These are phyloP conservation scores for Nasturtium officinale DNA, from an alignment of 345 rosid species.

Conservation along the genomic window DNA sequence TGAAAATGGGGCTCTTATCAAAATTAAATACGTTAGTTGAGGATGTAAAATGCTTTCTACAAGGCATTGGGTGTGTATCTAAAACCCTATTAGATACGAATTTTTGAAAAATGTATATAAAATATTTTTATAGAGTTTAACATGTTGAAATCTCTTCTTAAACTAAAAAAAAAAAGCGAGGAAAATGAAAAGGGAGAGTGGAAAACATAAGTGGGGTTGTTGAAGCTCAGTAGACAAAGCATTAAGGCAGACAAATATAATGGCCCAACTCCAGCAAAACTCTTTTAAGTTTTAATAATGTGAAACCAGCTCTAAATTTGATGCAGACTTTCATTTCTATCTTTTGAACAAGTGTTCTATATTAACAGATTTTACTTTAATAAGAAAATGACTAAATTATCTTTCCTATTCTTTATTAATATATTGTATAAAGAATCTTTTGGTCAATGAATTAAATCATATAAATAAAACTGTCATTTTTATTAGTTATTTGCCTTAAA, in stretches of 20 bases:
- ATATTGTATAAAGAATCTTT: too few species aligned
- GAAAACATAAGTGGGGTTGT: conserved; percentile 48
- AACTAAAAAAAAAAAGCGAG: not conserved
- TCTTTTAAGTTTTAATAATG: conserved; percentile 2
- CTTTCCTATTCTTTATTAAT: too few species aligned
- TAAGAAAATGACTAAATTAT: too few species aligned
- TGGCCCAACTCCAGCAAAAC: conserved; percentile 21
- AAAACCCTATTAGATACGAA: not conserved
- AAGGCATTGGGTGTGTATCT: not conserved
- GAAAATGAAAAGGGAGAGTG: conserved; percentile 33
- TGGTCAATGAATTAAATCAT: too few species aligned
- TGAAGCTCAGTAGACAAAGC: conserved; percentile 46
- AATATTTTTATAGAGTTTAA: not conserved
- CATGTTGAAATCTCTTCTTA: not conserved
- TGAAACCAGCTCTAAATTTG: conserved; percentile 15
- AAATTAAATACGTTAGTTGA: not conserved
- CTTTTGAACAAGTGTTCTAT: too few species aligned
- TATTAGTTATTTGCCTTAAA: too few species aligned
- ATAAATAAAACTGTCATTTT: too few species aligned
- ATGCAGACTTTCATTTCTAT: not conserved
- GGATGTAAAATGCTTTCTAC: not conserved
- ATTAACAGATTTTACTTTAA: too few species aligned
- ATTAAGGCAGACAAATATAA: conserved; percentile 43
- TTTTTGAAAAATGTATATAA: not conserved
- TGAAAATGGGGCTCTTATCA: too few species aligned